A percentile compares a stretch with the other conserved stretches of the same genome.
Conservation (phyloP, 371 early-diverging fungal species). For the Rhizopus arrhizus region DNA sequence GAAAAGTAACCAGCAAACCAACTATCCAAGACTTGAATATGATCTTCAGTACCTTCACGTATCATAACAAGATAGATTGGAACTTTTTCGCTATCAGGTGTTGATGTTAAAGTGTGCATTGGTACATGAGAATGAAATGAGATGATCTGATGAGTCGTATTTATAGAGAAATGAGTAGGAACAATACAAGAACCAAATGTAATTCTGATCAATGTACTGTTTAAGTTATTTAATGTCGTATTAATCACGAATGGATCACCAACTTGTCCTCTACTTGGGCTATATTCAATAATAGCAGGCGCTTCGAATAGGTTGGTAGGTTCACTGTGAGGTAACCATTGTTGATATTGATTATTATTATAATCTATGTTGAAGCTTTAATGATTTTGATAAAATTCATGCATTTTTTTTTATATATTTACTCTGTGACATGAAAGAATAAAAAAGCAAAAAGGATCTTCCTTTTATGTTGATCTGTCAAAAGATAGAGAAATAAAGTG, state of each 20-base stretch:
- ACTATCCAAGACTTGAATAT: conserved; percentile 14
- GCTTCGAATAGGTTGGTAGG: conserved; percentile 19
- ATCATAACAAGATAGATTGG: conserved; percentile 22
- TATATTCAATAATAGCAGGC: conserved; percentile 17
- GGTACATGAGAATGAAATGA: conserved; percentile 22
- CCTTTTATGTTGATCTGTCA: not conserved
- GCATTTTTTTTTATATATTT: not conserved
- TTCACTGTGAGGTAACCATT: conserved; percentile 20
- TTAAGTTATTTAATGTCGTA: conserved; percentile 4
- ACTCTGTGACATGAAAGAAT: conserved; percentile 30
- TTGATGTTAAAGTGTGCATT: not conserved
- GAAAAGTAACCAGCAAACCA: conserved; percentile 23
- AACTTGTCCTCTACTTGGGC: conserved; percentile 18
- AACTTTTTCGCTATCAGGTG: conserved; percentile 8
- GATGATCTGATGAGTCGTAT: conserved; percentile 20
- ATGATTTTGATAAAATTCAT: not conserved
- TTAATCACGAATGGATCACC: conserved; percentile 18
- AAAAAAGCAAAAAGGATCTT: conserved; percentile 2
- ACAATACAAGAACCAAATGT: conserved; percentile 25
- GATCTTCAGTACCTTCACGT: conserved; percentile 11
- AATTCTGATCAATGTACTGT: conserved; percentile 16
- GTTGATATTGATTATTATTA: conserved; percentile 10
- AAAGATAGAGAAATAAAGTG: conserved; percentile 1
- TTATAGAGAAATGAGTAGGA: conserved; percentile 22
- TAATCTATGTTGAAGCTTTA: conserved; percentile 10